Evolutionary conservation across 352 stramenopile genomes (phyloP).

Genomic region (Salisapilia sapeloensis): DNA sequence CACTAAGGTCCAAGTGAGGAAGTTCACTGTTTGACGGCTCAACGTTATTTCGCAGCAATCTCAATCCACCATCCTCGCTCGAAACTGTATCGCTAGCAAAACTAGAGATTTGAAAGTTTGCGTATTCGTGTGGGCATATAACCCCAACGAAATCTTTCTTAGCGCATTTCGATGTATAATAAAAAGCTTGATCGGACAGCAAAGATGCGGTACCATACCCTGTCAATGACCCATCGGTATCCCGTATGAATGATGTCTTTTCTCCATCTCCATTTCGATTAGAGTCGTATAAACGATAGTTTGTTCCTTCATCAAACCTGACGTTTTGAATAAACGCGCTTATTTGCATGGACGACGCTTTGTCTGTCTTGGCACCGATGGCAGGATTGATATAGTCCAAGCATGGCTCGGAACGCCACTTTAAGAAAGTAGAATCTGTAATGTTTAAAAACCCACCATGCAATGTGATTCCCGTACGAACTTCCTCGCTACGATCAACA

Average conservation of each 20-base stretch:
- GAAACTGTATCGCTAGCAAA: constrained; percentile 7
- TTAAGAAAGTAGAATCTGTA: constrained; percentile 12
- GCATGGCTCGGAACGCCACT: constrained; percentile 18
- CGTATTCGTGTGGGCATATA: constrained; percentile 17
- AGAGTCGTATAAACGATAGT: constrained; percentile 6
- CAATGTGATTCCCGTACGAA: constrained; percentile 15
- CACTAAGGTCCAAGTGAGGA: constrained; percentile 7
- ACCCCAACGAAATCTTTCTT: constrained; percentile 6
- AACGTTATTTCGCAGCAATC: constrained; percentile 11
- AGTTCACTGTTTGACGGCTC: background rate
- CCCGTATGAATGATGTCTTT: constrained; percentile 11
- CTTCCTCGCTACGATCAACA: constrained; percentile 8
- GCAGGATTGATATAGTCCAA: constrained; percentile 18
- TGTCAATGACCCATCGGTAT: constrained; percentile 10
- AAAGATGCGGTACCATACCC: constrained; percentile 6
- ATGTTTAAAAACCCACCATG: constrained; percentile 18
- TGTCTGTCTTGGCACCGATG: constrained; percentile 14
- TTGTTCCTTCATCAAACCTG: constrained; percentile 10
- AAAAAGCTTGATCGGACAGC: constrained; percentile 16
- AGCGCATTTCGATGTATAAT: constrained; percentile 6
- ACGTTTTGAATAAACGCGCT: constrained; percentile 5
- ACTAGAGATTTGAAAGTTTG: constrained; percentile 16
- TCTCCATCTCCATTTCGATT: constrained; percentile 14
- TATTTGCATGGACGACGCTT: constrained; percentile 15
- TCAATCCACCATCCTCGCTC: constrained; percentile 6